Conservation (phyloP, 2,329 filamentous ascomycete genomes). For the Colletotrichum truncatum region DNA sequence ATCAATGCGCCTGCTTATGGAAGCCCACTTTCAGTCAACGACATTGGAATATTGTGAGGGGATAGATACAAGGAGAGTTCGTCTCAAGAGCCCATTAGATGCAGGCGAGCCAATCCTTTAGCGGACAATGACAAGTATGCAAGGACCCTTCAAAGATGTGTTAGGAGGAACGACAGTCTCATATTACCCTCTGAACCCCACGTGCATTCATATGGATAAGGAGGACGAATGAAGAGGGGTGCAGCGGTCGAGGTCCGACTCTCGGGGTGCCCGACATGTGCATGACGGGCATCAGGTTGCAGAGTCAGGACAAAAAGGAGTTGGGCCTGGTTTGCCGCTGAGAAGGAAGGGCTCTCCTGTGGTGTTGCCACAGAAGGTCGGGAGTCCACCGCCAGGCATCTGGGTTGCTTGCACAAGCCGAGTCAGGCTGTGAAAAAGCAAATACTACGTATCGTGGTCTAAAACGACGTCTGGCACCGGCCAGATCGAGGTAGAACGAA, state of each 20-base stretch:
- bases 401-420: slow-evolving; percentile 20
- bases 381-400: slow-evolving; percentile 28
- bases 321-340: slow-evolving; percentile 18
- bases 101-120: slow-evolving; percentile 19
- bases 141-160: slow-evolving; percentile 8
- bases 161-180: background rate
- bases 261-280: slow-evolving; percentile 25
- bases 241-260: background rate
- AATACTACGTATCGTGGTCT: too few relatives aligned
- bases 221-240: background rate
- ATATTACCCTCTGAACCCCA: background rate
- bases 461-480: too few relatives aligned
- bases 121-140: slow-evolving; percentile 7
- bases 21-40: slow-evolving; percentile 8
- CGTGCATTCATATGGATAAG: background rate
- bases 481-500: background rate
- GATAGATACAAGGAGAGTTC: background rate
- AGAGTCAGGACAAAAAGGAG: slow-evolving; percentile 2
- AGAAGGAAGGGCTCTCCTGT: slow-evolving; percentile 24
- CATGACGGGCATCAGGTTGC: slow-evolving; percentile 10
- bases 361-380: slow-evolving; percentile 19
- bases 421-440: slow-evolving; percentile 28
- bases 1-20: background rate
- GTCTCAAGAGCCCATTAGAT: slow-evolving; percentile 5
- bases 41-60: background rate